Conservation (phyloP, 768 basidiomycete genomes). For the Rubroboletus pulcherrimus region DNA sequence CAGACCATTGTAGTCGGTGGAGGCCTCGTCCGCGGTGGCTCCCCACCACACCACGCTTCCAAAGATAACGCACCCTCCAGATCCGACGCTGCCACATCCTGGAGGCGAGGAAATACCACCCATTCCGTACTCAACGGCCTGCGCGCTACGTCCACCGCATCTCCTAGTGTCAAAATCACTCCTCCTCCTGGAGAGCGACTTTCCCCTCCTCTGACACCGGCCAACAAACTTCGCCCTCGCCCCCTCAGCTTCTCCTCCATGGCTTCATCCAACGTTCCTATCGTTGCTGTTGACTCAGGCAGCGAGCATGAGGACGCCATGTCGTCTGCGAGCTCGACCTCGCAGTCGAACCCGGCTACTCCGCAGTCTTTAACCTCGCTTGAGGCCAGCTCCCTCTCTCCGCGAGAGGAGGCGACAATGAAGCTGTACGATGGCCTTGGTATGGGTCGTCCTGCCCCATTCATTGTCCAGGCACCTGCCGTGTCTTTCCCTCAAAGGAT, state of each 20-base stretch:
- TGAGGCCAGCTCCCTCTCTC: slow-evolving; percentile 58
- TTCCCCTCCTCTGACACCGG: slow-evolving; percentile 41
- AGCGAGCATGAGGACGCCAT: slow-evolving; percentile 53
- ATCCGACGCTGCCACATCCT: slow-evolving; percentile 74
- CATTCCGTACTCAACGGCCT: slow-evolving; percentile 69
- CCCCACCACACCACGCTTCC: slow-evolving; percentile 37
- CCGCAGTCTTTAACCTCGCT: slow-evolving; percentile 65
- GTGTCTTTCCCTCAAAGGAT: slow-evolving; percentile 45
- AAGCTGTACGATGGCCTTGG: slow-evolving; percentile 86
- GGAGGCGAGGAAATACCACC: slow-evolving; percentile 70
- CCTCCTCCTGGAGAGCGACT: slow-evolving; percentile 63
- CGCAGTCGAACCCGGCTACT: slow-evolving; percentile 71
- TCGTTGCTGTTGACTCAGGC: slow-evolving; percentile 54
- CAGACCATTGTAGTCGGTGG: slow-evolving; percentile 69
- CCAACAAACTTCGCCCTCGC: slow-evolving; percentile 52
- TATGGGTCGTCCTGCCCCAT: slow-evolving; percentile 65
- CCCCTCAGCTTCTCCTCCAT: slow-evolving; percentile 60
- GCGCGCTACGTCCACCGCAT: slow-evolving; percentile 48
- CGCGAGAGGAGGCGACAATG: slow-evolving; percentile 83
- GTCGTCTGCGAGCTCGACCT: slow-evolving; percentile 57
- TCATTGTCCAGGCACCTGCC: slow-evolving; percentile 16
- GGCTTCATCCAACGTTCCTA: slow-evolving; percentile 42
- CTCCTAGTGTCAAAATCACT: slow-evolving; percentile 67
- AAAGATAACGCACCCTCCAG: slow-evolving; percentile 55
- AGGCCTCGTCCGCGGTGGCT: slow-evolving; percentile 63